A percentile compares a stretch with the other conserved stretches of the same genome.
Evolutionary conservation across 257 asterid genomes (phyloP).

Genomic region (Solanum chiquidenum): DNA sequence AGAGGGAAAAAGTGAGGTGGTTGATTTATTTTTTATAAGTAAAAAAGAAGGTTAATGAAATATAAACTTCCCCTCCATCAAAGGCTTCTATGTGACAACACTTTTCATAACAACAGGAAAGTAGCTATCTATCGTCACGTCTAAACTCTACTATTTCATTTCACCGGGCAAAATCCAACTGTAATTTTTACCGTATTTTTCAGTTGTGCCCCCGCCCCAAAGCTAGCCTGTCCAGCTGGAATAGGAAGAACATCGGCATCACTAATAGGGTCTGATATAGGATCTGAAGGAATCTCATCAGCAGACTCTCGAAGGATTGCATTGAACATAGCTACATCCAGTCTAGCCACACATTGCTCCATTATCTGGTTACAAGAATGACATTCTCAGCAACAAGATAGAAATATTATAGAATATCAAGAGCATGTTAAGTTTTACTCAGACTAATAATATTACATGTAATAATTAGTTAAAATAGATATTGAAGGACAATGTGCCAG

Average conservation of each 20-base stretch:
- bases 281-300: conserved; percentile 83
- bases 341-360: conserved; percentile 67
- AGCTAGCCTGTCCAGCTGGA: conserved; percentile 70
- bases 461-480: not conserved
- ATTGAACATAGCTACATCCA: conserved; percentile 85
- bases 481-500: not conserved
- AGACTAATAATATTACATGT: not conserved
- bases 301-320: conserved; percentile 71
- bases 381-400: not conserved
- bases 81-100: not conserved
- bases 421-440: not conserved
- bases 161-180: not conserved
- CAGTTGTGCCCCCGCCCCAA: conserved; percentile 83
- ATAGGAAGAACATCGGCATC: conserved; percentile 74
- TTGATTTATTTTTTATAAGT: not conserved
- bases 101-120: not conserved
- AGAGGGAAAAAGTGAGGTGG: not conserved
- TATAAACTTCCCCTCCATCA: not conserved
- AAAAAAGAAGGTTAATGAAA: not conserved
- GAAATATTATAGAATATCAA: not conserved
- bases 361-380: conserved; percentile 39
- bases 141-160: not conserved
- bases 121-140: not conserved
- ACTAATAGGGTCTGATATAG: conserved; percentile 78
- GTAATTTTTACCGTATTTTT: conserved; percentile 56